Evolutionary conservation across 2,329 filamentous ascomycete genomes (phyloP).

Genomic region (Fusarium sulawesiense): DNA sequence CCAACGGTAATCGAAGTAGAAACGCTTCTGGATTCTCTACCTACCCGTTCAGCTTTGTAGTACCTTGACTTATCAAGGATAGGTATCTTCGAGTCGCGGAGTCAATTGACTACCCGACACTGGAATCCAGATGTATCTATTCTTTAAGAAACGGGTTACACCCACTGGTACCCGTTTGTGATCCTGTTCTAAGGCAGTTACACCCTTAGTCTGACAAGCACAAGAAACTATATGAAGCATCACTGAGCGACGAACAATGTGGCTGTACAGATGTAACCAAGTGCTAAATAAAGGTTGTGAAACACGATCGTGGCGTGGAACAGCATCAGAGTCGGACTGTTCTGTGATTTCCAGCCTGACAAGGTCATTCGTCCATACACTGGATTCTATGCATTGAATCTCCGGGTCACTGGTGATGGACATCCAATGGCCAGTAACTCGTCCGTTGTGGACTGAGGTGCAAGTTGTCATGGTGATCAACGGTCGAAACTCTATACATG

Average conservation of each 20-base stretch:
- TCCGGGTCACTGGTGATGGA: fast-evolving
- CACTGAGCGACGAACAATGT: background rate
- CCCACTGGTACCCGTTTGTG: background rate
- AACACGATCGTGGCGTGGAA: fast-evolving
- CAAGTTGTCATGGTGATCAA: background rate
- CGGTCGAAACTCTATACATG: background rate
- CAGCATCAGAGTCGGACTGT: background rate
- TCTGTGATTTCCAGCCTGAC: too few relatives aligned
- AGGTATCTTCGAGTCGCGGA: too few relatives aligned
- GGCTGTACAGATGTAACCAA: background rate
- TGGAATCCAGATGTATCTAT: too few relatives aligned
- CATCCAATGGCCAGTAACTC: too few relatives aligned
- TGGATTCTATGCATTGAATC: too few relatives aligned
- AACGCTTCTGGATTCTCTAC: background rate
- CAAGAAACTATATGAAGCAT: background rate
- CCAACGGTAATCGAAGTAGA: background rate
- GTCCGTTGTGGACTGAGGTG: background rate
- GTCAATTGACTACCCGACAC: too few relatives aligned
- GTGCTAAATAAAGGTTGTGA: background rate
- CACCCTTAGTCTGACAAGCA: background rate
- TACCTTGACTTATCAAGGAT: background rate
- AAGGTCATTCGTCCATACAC: too few relatives aligned
- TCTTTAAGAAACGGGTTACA: too few relatives aligned
- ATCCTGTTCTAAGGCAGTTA: background rate
- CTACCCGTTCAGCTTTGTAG: too few relatives aligned